Percentiles rank a stretch among this genome's conserved stretches.
These are phyloP conservation scores for Cyclotella atomus DNA, from an alignment of 108 stramenopile genomes.

Conservation along the genomic window DNA sequence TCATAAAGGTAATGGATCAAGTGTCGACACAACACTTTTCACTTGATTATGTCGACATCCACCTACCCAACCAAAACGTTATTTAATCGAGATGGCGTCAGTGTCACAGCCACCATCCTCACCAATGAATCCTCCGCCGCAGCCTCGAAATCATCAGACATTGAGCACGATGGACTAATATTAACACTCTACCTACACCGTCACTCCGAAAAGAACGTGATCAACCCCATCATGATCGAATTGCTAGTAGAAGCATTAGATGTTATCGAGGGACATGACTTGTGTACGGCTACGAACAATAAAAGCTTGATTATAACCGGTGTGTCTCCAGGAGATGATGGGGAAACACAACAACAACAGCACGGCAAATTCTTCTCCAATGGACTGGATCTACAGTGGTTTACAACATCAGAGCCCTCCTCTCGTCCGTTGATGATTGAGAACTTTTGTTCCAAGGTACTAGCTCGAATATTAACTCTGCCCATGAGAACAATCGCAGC, in stretches of 20 bases:
- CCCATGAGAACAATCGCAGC: constrained; percentile 65
- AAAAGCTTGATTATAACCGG: constrained; percentile 44
- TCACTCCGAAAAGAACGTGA: constrained; percentile 44
- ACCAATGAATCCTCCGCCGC: background rate
- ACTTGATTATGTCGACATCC: background rate
- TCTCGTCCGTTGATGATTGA: constrained; percentile 45
- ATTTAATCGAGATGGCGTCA: background rate
- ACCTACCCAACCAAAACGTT: background rate
- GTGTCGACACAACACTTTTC: too few relatives aligned
- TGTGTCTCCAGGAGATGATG: background rate
- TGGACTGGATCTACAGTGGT: constrained; percentile 65
- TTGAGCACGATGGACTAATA: constrained; percentile 27
- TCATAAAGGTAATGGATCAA: too few relatives aligned
- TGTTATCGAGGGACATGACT: constrained; percentile 36
- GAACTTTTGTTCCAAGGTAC: constrained; percentile 37
- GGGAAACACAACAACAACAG: background rate
- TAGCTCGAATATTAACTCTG: constrained; percentile 56
- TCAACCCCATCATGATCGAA: constrained; percentile 43
- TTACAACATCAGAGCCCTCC: constrained; percentile 1
- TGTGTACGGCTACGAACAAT: constrained; percentile 28
- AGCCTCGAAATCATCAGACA: constrained; percentile 5
- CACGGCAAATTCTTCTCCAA: constrained; percentile 67
- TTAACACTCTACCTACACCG: constrained; percentile 42
- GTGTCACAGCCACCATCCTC: background rate
- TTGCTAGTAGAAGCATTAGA: constrained; percentile 29